A percentile compares a stretch with the other conserved stretches of the same genome.
Conservation (phyloP, 1,139 yeast genomes). For the Pichia cactophila region DNA sequence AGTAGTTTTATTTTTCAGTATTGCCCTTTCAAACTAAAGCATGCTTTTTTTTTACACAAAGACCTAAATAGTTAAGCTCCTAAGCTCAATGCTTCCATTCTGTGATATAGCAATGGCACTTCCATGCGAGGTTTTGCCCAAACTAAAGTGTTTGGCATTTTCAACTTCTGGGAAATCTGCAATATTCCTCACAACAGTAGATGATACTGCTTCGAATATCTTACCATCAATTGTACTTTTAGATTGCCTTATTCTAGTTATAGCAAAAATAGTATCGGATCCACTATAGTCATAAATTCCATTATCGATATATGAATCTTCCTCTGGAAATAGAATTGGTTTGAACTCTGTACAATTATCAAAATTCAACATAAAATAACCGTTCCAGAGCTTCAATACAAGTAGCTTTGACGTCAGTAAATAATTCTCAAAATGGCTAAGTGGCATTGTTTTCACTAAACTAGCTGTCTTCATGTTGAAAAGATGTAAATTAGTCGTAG, state of each 20-base stretch:
- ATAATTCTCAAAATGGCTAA: conserved; percentile 17
- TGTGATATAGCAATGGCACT: neutral
- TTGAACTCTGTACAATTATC: conserved; percentile 18
- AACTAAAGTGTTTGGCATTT: neutral
- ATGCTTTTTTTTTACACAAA: neutral
- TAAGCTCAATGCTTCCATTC: neutral
- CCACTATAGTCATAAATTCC: conserved; percentile 17
- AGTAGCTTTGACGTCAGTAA: conserved; percentile 18
- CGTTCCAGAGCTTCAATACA: conserved; percentile 16
- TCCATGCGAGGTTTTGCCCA: neutral
- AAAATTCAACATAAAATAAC: conserved; percentile 18
- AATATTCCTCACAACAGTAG: neutral
- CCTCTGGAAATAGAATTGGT: conserved; percentile 12
- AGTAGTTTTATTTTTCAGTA: neutral
- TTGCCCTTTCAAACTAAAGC: neutral
- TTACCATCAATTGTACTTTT: neutral
- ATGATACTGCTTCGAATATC: neutral
- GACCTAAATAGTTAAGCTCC: neutral
- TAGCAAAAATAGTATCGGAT: conserved; percentile 18
- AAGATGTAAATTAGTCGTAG: conserved; percentile 18
- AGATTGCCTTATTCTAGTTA: neutral
- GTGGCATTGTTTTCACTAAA: conserved; percentile 11
- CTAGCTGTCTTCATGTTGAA: conserved; percentile 12
- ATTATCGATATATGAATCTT: neutral
- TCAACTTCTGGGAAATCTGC: neutral